Conservation (phyloP, 495 filamentous ascomycete species). For the Aspergillus affinis region DNA sequence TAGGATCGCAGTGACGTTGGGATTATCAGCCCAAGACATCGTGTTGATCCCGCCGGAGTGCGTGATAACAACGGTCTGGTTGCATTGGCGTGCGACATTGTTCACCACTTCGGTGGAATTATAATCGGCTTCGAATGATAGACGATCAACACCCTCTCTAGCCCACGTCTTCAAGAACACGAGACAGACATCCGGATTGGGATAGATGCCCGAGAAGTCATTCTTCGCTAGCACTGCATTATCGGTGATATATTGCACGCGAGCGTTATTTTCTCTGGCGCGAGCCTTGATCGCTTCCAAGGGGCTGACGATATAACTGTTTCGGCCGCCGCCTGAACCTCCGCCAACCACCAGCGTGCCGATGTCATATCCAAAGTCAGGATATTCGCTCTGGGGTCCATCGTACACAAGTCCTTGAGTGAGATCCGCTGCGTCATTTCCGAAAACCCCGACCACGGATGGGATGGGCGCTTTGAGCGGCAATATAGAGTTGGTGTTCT, state of each 20-base stretch:
- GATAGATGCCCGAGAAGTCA: conserved; percentile 42
- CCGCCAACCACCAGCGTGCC: conserved; percentile 60
- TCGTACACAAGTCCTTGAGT: conserved; percentile 28
- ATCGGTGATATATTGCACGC: conserved; percentile 39
- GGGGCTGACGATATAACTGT: conserved; percentile 52
- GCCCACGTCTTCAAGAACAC: conserved; percentile 58
- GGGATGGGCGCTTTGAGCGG: conserved; percentile 49
- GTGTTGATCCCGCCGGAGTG: conserved; percentile 59
- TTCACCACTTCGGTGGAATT: conserved; percentile 54
- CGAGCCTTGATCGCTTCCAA: conserved; percentile 59
- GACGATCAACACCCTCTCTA: conserved; percentile 55
- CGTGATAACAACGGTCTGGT: conserved; percentile 60
- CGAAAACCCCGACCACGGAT: conserved; percentile 50
- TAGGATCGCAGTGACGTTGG: conserved; percentile 63
- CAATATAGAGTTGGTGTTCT: conserved; percentile 54
- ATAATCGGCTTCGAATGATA: conserved; percentile 48
- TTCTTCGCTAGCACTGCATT: conserved; percentile 37
- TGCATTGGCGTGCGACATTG: conserved; percentile 53
- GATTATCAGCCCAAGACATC: conserved; percentile 56
- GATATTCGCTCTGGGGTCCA: conserved; percentile 32
- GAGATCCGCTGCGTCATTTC: conserved; percentile 58
- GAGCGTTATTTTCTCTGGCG: conserved; percentile 51
- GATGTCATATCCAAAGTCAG: conserved; percentile 40
- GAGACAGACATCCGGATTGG: conserved; percentile 56
- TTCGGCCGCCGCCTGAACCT: conserved; percentile 55